Evolutionary conservation across 208 protist genomes (phyloP), one percentile per base, ranked within the genome.

Genomic region (Acanthamoeba healyi): DNA sequence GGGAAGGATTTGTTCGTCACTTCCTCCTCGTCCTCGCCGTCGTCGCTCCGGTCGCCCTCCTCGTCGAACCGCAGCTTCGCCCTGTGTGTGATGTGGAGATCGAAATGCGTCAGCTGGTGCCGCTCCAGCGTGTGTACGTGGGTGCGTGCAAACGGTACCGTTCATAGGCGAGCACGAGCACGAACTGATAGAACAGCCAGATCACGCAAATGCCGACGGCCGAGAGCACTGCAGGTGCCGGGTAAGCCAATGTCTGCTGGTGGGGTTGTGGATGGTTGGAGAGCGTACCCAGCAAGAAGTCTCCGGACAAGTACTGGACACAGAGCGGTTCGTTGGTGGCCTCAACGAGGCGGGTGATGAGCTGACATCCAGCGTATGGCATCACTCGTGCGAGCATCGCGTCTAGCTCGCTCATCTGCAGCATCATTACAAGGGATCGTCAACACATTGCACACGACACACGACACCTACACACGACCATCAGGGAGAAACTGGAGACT

Each of bases 241-340:
- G 9, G 44, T 12, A 49, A 49, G 44, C 44, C 9, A 49, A 12
- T 49, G 44, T 49, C n/a, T n/a, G n/a, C n/a, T n/a, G n/a, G 44
- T 15, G 44, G 44, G 12, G 9, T 15, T 49, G 44, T 49, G 12
- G 44, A 49, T 49, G 44, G 44, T 12, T 49, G 44, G 44, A 49
- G 44, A 12, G 44, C 44, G 44, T 49, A 49, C 44, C 44, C 9
- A 79, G 70, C 32, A 79, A 10, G 70, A 79, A 79, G 36, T 79
- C 38, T 6, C 70, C 70, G 7, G 70, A 67, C 58, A 79, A 36
- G 36, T 49, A 79, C 70, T 79, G 15, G 4, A 79, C 70, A 19
- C 70, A 79, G 22, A 79, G 70, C 2, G 70, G 70, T 15, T 79
- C 70, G 70, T 79, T 79, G 70, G 38, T 38, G 36, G 70, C 32